Evolutionary conservation across 2,329 filamentous ascomycete species (phyloP), one percentile per base, ranked within the genome.

Genomic region (Verticillium nonalfalfae): DNA sequence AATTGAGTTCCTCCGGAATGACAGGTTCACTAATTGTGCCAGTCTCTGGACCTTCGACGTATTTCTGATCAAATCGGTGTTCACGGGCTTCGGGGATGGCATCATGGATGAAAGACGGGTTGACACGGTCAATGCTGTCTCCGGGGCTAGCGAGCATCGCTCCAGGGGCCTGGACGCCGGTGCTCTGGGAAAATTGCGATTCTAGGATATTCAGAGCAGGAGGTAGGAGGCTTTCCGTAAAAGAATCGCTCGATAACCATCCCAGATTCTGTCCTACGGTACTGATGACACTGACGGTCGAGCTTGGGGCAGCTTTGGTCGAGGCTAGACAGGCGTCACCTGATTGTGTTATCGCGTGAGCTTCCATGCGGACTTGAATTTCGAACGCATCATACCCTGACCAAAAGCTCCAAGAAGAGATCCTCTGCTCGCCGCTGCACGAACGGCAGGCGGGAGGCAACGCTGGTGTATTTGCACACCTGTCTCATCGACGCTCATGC

Each of bases 401-500:
- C 54, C 54, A 9, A 57, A 57, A 3, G 33, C 35, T 6, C 26
- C 58, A n/a, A 18, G 11, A 7, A 58, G 7, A 13, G n/a, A 15
- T 6, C 34, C 15, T n/a, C 52, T 33, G n/a, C 13, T 31, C 15
- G 40, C 34, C 14, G 18, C n/a, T 4, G 54, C 55, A 7, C 34
- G 34, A 14, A 54, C 35, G 9, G 40, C 35, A 14, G 26, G n/a
- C 2, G 58, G 36, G 11, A 33, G 50, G n/a, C 50, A 56, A 10
- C 56, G 21, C 11, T 21, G 39, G 13, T 57, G 45, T 4, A 38
- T 10, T 5, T 50, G 33, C 2, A 35, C 5, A 7, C 52, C 35
- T 3, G 10, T 45, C 5, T 40, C 21, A 7, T 40, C 61, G 1
- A 60, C n/a, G 18, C 63, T 60, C 60, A 58, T 63, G 34, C 57